Evolutionary conservation across 2,329 filamentous ascomycete species (phyloP), one percentile per base, ranked within the genome.

Genomic region (Hirsutella rhossiliensis): DNA sequence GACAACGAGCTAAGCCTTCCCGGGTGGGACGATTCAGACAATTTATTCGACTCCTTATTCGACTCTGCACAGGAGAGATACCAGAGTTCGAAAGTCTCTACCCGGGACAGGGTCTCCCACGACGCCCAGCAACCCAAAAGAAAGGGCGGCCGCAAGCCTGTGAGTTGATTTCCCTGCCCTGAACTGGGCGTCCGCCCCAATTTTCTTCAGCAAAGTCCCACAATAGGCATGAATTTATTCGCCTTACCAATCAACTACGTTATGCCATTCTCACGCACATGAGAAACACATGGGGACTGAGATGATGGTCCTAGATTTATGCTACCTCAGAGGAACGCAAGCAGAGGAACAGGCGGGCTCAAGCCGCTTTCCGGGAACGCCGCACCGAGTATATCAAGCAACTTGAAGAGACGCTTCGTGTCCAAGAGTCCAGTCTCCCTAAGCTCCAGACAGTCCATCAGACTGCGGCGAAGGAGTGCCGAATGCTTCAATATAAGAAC

Each of bases 301-400:
- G 17, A n/a, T 41, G 38, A 36, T 43, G 37, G 19, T 23, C 42
- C 34, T 46, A 96, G 90, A 96, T 96, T 51, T 98, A 98, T 74
- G 92, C 92, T 44, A 98, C 92, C 31, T 97, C 92, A 11, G 92
- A 98, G 65, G 92, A 98, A 67, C 82, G 92, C 58, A 97, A 98
- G 71, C 92, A 97, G 68, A 80, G 92, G 52, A 98, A 98, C 62
- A 76, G 92, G 55, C 92, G 97, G 69, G 92, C 92, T 40, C 92
- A 98, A 67, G 92, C 92, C 44, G 92, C 92, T 46, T 98, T 98
- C 59, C 83, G 92, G 54, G 92, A 98, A 67, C 84, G 92, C 52
- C 82, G 92, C 47, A 97, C 90, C 44, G 92, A 98, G 71, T 98
- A 98, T 65, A 98, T 98, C 70, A 97, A 97, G 70, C 92, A 98